Evolutionary conservation across 2,329 filamentous ascomycete genomes (phyloP), one percentile per base, ranked within the genome.

Genomic region (Talaromyces sp.): DNA sequence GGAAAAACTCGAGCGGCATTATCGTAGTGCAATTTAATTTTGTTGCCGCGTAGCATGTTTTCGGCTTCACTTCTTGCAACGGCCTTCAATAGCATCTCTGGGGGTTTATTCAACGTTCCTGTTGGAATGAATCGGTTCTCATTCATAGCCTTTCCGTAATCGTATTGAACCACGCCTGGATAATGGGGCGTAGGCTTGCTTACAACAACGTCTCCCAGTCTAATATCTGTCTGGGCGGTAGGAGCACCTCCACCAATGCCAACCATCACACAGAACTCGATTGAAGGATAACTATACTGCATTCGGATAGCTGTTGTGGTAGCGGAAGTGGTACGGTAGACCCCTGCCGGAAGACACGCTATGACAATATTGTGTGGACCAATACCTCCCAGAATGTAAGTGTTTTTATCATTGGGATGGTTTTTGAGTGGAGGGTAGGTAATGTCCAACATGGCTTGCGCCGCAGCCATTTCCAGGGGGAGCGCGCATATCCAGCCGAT

Each of bases 161-260:
- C 60, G 36, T 47, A 58, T 17, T 63, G 62, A 10, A 65, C 48
- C 5, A 65, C 62, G 8, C 43, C 43, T 10, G 52, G 57, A 3
- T 6, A 43, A 7, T 16, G 5, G 6, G 14, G 6, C 17, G 24
- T 30, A 16, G 41, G 41, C 20, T 20, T 37, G 19, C 44, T 30
- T 20, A 52, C 44, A 10, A 44, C 47, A 11, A 47, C 30, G 33
- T 52, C 44, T 19, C 50, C 50, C 9, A 52, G 24, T 9, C 44
- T 44, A 20, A 52, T 30, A 36, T 48, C 44, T 5, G 19, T 10
- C 19, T 43, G 3, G 16, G 14, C 47, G 17, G 41, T 45, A 1
- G 61, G 64, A 2, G 58, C 53, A 10, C 61, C 63, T 4, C 63
- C 61, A 5, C 53, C 63, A 27, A 65, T 62, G 10, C 61, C 64